These are phyloP conservation scores for Psidium guajava DNA, from an alignment of 345 rosid genomes.

Conservation along the genomic window DNA sequence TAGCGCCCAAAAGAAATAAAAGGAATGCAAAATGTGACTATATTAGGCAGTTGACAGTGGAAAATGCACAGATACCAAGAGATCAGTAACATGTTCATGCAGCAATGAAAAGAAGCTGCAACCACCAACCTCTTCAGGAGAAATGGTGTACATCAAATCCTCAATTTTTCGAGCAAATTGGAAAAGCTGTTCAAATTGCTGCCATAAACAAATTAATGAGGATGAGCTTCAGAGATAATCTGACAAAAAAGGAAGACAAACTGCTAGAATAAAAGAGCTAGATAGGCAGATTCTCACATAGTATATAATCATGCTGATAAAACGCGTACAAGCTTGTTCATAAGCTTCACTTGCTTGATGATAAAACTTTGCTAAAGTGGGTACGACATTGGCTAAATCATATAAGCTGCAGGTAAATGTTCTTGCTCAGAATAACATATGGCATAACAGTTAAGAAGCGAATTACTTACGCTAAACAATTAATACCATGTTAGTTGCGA, in stretches of 20 bases:
- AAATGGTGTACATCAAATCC: conserved; percentile 86
- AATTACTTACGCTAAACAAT: background rate
- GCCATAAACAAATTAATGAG: conserved; percentile 13
- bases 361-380: conserved; percentile 94
- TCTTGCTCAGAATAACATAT: conserved; percentile 11
- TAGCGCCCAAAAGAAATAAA: background rate
- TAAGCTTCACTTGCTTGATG: conserved; percentile 99
- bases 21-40: background rate
- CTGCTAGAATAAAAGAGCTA: background rate
- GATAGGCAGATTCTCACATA: conserved; percentile 43
- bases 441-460: background rate
- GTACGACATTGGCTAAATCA: conserved; percentile 94
- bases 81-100: background rate
- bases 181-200: conserved; percentile 97
- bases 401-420: conserved; percentile 58
- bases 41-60: background rate
- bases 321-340: conserved; percentile 96
- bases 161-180: conserved; percentile 86
- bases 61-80: background rate
- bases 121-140: conserved; percentile 84
- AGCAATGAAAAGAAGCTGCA: background rate
- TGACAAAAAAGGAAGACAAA: background rate
- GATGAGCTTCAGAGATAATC: background rate
- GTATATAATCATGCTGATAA: conserved; percentile 91
- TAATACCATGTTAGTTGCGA: background rate